phyloP scores from a whole-genome alignment of 805 yeast species.

The Barnettozyma vustinii region DNA sequence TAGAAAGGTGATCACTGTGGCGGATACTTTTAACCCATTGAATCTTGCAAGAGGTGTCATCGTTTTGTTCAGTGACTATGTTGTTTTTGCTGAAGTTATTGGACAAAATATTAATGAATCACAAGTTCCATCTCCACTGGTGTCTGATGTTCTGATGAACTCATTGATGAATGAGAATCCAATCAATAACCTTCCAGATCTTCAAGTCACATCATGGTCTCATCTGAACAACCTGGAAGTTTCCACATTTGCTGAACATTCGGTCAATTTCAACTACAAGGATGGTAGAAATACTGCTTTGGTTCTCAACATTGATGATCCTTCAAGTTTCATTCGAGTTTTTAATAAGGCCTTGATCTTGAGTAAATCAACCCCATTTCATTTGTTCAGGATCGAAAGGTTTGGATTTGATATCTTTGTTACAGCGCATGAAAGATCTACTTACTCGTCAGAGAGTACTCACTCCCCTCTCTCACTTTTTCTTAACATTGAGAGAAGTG shows the following conservation, averaged over 20 bases:
- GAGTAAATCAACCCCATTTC: slow-evolving; percentile 80
- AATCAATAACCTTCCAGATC: slow-evolving; percentile 57
- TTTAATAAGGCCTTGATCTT: slow-evolving; percentile 66
- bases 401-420: slow-evolving; percentile 44
- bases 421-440: slow-evolving; percentile 60
- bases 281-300: slow-evolving; percentile 14
- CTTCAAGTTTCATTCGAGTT: slow-evolving; percentile 44
- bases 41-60: slow-evolving; percentile 45
- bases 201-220: slow-evolving; percentile 67
- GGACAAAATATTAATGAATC: slow-evolving; percentile 21
- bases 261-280: slow-evolving; percentile 28
- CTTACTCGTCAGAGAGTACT: slow-evolving; percentile 47
- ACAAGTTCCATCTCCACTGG: slow-evolving; percentile 38
- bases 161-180: slow-evolving; percentile 84
- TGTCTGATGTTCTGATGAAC: slow-evolving; percentile 83
- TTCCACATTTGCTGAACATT: slow-evolving; percentile 32
- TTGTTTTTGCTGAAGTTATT: slow-evolving; percentile 51
- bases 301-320: slow-evolving; percentile 25
- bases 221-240: slow-evolving; percentile 51
- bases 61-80: slow-evolving; percentile 75
- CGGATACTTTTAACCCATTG: slow-evolving; percentile 38
- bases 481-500: slow-evolving; percentile 48
- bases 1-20: slow-evolving; percentile 77
- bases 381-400: slow-evolving; percentile 55
- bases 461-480: slow-evolving; percentile 63